Conservation (phyloP, 2,329 filamentous ascomycete species). For the Aureobasidium leucospermi region DNA sequence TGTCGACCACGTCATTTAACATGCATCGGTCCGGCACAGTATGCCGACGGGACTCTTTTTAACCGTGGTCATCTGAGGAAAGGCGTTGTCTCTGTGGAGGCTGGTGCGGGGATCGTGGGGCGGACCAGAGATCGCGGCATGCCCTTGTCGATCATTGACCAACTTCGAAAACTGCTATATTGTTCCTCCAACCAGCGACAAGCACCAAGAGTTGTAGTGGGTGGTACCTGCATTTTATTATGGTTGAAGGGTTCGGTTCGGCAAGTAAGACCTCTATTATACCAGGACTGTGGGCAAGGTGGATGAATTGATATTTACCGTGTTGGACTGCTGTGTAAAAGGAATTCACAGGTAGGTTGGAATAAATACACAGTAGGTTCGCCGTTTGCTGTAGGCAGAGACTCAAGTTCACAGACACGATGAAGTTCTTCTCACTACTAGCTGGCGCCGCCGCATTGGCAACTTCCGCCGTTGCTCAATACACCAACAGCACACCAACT, state of each 20-base stretch:
- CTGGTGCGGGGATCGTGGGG: conserved; percentile 7
- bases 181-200: conserved; percentile 10
- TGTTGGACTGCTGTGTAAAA: not conserved
- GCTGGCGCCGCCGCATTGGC: not conserved
- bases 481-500: not conserved
- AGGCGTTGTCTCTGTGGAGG: not conserved
- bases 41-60: not conserved
- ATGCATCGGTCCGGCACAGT: conserved; percentile 1
- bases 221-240: not conserved
- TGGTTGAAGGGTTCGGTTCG: not conserved
- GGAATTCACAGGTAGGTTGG: not conserved
- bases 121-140: not conserved
- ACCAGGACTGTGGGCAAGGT: not conserved
- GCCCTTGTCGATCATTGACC: conserved; percentile 4
- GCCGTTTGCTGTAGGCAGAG: not conserved
- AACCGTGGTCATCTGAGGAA: not conserved
- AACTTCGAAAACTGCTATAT: not conserved
- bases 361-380: not conserved
- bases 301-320: conserved; percentile 13
- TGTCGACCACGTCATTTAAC: not conserved
- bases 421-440: conserved; percentile 1
- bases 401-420: not conserved
- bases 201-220: not conserved
- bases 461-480: conserved; percentile 3
- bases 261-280: not conserved